Percentiles rank a stretch among this genome's conserved stretches.
phyloP scores from a whole-genome alignment of 768 basidiomycete genomes.

The Podaxis mareebaensis region DNA sequence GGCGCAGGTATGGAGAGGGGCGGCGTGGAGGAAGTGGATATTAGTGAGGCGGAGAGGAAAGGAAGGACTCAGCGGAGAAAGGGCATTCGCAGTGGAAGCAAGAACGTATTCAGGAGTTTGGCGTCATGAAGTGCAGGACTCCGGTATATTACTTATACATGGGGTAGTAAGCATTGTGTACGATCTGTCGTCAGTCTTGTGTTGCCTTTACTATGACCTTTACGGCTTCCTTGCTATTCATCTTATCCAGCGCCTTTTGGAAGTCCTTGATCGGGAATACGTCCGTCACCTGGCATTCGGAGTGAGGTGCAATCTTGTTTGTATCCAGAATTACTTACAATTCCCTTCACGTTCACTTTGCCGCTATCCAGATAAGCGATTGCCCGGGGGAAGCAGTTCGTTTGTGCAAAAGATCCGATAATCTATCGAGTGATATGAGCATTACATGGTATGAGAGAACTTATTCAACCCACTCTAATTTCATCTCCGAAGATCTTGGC shows the following conservation, averaged over 20 bases:
- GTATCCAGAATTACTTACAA: constrained; percentile 31
- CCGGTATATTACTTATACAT: constrained; percentile 4
- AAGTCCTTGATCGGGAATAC: constrained; percentile 68
- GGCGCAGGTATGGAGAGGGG: constrained; percentile 91
- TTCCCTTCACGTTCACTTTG: constrained; percentile 78
- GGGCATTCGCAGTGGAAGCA: constrained; percentile 86
- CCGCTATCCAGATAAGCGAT: constrained; percentile 90
- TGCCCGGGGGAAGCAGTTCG: constrained; percentile 87
- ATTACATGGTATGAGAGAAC: no score
- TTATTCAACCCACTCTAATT: constrained; percentile 35
- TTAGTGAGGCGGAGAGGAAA: constrained; percentile 66
- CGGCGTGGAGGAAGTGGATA: constrained; percentile 46
- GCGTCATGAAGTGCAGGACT: not conserved
- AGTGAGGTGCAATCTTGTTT: not conserved
- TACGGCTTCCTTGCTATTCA: constrained; percentile 61
- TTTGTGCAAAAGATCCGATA: constrained; percentile 89
- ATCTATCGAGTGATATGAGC: constrained; percentile 45
- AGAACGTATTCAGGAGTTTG: constrained; percentile 66
- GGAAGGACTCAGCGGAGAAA: constrained; percentile 82
- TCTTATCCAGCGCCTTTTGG: constrained; percentile 63
- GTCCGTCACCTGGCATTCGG: constrained; percentile 37
- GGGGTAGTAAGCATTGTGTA: not conserved
- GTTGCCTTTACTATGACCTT: constrained; percentile 56
- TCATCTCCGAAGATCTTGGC: constrained; percentile 79
- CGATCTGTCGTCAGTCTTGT: not conserved